phyloP scores from a whole-genome alignment of 768 basidiomycete species.

The Suillus discolor region DNA sequence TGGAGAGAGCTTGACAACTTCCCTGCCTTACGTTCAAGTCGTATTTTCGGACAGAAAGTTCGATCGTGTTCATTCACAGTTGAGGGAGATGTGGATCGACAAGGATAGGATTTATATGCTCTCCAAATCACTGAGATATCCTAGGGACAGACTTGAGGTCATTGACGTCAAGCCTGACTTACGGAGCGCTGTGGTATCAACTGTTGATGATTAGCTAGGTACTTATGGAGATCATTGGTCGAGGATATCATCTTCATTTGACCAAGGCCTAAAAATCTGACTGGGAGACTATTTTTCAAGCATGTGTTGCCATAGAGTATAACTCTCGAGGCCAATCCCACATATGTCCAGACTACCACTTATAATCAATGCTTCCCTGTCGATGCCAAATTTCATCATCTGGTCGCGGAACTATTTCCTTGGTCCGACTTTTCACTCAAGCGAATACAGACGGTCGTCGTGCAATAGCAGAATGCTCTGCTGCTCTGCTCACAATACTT shows the following conservation, averaged over 20 bases:
- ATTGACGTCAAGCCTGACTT: neutral
- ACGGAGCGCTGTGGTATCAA: neutral
- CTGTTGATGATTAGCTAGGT: neutral
- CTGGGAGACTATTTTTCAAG: neutral
- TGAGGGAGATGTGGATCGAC: neutral
- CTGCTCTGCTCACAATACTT: neutral
- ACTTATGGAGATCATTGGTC: neutral
- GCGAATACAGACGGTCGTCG: neutral
- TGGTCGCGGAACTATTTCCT: neutral
- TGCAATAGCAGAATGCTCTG: neutral
- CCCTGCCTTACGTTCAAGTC: neutral
- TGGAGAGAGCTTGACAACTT: neutral
- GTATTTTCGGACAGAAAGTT: neutral
- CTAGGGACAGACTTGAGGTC: neutral
- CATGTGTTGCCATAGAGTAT: neutral
- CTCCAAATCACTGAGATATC: too few species aligned
- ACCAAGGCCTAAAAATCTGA: neutral
- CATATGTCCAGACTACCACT: neutral
- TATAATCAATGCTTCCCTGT: neutral
- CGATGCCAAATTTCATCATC: neutral
- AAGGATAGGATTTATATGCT: neutral
- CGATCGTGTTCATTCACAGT: neutral
- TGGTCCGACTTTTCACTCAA: neutral
- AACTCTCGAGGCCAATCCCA: neutral
- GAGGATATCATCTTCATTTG: neutral